A percentile compares a stretch with the other conserved stretches of the same genome.
These are phyloP conservation scores for Lactarius evosmus DNA, from an alignment of 768 basidiomycete genomes.

Conservation along the genomic window DNA sequence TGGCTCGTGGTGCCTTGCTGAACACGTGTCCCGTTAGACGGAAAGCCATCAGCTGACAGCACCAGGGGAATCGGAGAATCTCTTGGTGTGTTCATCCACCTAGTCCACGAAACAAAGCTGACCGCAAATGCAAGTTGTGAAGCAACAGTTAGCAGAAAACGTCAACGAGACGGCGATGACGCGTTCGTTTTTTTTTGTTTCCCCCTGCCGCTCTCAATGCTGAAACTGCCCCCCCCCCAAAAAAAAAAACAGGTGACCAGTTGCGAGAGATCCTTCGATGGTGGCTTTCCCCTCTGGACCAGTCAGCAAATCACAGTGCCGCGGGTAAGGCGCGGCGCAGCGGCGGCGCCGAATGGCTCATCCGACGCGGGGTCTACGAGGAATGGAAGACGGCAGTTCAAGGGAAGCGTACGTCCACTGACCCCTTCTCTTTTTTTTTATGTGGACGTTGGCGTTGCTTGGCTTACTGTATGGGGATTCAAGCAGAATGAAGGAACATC, in stretches of 20 bases:
- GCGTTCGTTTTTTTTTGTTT: conserved; percentile 4
- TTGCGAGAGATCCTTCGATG: not conserved
- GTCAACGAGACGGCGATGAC: not conserved
- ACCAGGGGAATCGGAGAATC: not conserved
- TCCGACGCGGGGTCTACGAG: conserved; percentile 1
- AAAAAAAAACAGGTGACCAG: not conserved
- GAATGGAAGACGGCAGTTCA: conserved; percentile 7
- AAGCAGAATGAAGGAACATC: not conserved
- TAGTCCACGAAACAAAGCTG: not conserved
- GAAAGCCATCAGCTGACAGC: conserved; percentile 9
- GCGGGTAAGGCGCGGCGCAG: not conserved
- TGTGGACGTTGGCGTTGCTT: no score
- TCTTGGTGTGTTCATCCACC: not conserved
- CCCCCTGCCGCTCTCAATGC: not conserved
- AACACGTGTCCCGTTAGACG: not conserved
- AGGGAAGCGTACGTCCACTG: not conserved
- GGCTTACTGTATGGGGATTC: not conserved
- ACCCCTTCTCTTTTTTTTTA: not conserved
- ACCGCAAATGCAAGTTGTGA: not conserved
- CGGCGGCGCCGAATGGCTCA: conserved; percentile 4
- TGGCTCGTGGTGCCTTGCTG: not conserved
- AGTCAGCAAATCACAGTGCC: conserved; percentile 4
- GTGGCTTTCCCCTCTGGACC: conserved; percentile 16
- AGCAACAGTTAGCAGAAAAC: not conserved
- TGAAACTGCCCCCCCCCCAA: not conserved